These are phyloP conservation scores for Mortierella alpina DNA, from an alignment of 192 early-diverging fungal genomes.

Conservation along the genomic window DNA sequence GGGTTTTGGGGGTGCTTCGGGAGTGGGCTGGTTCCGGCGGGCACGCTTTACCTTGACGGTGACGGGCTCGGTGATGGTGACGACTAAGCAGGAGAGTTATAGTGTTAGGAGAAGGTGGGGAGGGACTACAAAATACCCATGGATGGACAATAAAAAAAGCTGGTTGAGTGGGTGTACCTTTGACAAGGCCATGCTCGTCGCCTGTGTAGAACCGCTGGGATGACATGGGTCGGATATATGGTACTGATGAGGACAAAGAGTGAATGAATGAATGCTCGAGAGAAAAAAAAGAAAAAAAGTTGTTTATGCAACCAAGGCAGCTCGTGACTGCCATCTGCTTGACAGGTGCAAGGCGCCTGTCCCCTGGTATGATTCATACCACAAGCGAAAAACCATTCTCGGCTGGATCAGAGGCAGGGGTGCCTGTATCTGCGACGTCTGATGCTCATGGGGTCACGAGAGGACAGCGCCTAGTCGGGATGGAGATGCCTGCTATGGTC, in stretches of 20 bases:
- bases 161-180: constrained; percentile 28
- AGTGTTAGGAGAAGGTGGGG: neutral
- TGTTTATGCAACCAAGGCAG: constrained; percentile 1
- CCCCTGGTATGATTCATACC: no score
- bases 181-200: constrained; percentile 56
- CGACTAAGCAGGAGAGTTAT: constrained; percentile 5
- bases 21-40: constrained; percentile 17
- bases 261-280: neutral
- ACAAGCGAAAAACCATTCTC: no score
- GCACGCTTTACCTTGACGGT: constrained; percentile 36
- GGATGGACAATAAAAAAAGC: neutral
- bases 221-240: constrained; percentile 21
- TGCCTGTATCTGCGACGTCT: no score
- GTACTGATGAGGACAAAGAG: neutral
- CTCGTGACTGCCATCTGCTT: constrained; percentile 7
- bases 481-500: no score
- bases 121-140: neutral
- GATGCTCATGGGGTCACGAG: no score
- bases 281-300: constrained; percentile 18
- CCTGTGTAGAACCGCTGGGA: constrained; percentile 54
- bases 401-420: no score
- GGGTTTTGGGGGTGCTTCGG: constrained; percentile 24
- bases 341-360: no score
- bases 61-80: constrained; percentile 31
- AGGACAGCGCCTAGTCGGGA: no score